A percentile compares a stretch with the other conserved stretches of the same genome.
These are phyloP conservation scores for Xanthoceras sorbifolium DNA, from an alignment of 345 rosid genomes.

Conservation along the genomic window DNA sequence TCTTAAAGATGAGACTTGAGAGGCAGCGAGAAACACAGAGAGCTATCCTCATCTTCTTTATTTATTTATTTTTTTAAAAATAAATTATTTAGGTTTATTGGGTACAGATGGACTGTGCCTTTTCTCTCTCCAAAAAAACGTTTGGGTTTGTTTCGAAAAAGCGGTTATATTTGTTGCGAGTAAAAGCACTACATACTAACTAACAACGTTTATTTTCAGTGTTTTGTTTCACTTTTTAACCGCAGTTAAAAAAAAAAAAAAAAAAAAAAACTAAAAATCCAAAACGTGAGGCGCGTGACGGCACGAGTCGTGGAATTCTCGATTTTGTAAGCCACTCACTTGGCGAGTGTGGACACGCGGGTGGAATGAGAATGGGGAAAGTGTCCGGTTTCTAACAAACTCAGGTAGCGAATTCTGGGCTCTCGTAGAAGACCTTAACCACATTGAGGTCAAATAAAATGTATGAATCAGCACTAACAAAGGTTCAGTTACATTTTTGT, in stretches of 20 bases:
- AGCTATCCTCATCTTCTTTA: constrained; percentile 8
- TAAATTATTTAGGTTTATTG: neutral
- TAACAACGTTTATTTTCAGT: constrained; percentile 39
- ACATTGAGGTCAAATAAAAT: constrained; percentile 41
- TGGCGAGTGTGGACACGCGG: constrained; percentile 7
- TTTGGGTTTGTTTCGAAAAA: constrained; percentile 34
- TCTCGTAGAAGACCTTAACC: constrained; percentile 22
- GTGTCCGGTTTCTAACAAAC: constrained; percentile 24
- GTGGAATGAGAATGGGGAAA: constrained; percentile 7
- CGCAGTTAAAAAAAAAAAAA: neutral
- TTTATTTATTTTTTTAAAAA: neutral
- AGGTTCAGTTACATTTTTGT: constrained; percentile 38
- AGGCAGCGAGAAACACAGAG: neutral
- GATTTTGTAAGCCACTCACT: neutral
- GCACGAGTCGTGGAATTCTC: neutral
- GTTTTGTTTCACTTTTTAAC: constrained; percentile 11
- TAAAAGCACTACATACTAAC: constrained; percentile 32
- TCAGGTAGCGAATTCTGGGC: constrained; percentile 36
- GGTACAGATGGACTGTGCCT: constrained; percentile 4
- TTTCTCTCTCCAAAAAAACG: constrained; percentile 13
- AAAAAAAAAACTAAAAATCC: too few relatives aligned
- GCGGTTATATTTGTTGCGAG: constrained; percentile 41
- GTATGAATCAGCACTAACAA: constrained; percentile 36
- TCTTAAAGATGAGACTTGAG: constrained; percentile 1
- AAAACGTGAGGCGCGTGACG: constrained; percentile 17